These are phyloP conservation scores for Podosphaera aphanis DNA, from an alignment of 2,329 filamentous ascomycete species.

Conservation along the genomic window DNA sequence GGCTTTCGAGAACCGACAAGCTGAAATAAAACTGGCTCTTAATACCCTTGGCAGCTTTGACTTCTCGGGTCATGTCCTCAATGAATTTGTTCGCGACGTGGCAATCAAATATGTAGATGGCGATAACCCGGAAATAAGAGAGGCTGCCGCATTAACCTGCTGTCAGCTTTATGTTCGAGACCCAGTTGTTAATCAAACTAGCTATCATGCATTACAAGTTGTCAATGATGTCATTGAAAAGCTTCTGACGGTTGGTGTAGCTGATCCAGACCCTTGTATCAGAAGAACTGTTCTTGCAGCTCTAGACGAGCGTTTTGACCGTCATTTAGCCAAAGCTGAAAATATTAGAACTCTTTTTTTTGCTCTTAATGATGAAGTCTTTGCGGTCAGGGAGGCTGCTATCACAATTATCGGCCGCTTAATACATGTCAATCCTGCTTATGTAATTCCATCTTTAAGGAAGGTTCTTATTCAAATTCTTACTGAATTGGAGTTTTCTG, in stretches of 20 bases:
- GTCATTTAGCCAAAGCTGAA: conserved; percentile 88
- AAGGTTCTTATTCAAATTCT: conserved; percentile 91
- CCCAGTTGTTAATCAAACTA: conserved; percentile 93
- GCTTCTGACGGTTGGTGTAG: conserved; percentile 79
- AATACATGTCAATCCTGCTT: conserved; percentile 78
- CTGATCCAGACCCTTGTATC: conserved; percentile 75
- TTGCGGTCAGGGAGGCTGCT: conserved; percentile 75
- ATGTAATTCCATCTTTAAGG: conserved; percentile 83
- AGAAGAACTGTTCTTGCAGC: conserved; percentile 70
- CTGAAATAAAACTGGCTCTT: conserved; percentile 76
- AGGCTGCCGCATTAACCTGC: conserved; percentile 85
- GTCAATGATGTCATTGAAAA: conserved; percentile 97
- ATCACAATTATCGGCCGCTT: conserved; percentile 91
- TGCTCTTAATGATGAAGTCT: conserved; percentile 84
- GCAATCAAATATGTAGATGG: conserved; percentile 96
- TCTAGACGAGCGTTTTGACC: conserved; percentile 80
- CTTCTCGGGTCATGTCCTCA: conserved; percentile 75
- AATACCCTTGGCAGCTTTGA: conserved; percentile 97
- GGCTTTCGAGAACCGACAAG: conserved; percentile 57
- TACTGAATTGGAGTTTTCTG: conserved; percentile 89
- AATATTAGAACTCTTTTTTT: conserved; percentile 92
- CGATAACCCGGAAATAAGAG: conserved; percentile 77
- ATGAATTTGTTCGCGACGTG: conserved; percentile 95
- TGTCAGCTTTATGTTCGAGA: conserved; percentile 95
- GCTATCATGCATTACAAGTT: conserved; percentile 86